These are phyloP conservation scores for Phyllostachys edulis DNA, from an alignment of 176 grass and related monocot genomes.

Conservation along the genomic window DNA sequence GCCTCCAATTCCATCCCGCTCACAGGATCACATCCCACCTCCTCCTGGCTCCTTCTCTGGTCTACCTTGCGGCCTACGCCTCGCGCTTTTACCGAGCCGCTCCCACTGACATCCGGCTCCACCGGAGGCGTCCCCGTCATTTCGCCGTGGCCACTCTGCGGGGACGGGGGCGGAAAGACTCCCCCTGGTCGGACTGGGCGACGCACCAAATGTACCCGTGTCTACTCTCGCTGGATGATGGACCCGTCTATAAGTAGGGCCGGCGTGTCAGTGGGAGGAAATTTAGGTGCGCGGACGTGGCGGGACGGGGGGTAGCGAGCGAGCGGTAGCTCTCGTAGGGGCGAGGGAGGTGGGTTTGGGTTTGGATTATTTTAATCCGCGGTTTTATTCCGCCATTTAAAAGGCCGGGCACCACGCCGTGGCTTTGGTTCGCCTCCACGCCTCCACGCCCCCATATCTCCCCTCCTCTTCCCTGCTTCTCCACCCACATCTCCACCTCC, in stretches of 20 bases:
- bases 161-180: background rate
- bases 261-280: fast-evolving
- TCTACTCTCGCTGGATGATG: fast-evolving
- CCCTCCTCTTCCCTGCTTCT: slow-evolving; percentile 24
- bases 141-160: slow-evolving; percentile 10
- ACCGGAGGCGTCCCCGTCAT: background rate
- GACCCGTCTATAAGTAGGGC: fast-evolving
- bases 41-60: background rate
- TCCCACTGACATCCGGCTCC: background rate
- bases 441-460: slow-evolving; percentile 1
- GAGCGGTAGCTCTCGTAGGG: background rate
- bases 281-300: background rate
- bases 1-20: slow-evolving; percentile 11
- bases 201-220: fast-evolving
- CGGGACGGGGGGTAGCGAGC: background rate
- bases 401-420: slow-evolving; percentile 37
- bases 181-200: slow-evolving; percentile 1
- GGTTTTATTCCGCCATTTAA: slow-evolving; percentile 54
- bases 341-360: background rate
- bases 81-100: background rate
- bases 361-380: slow-evolving; percentile 14
- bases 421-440: slow-evolving; percentile 11
- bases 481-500: slow-evolving; percentile 3
- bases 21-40: background rate
- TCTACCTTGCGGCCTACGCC: slow-evolving; percentile 42